Base-by-base conservation (phyloP, 2,329 filamentous ascomycete species). In the Claviceps sp. region DNA sequence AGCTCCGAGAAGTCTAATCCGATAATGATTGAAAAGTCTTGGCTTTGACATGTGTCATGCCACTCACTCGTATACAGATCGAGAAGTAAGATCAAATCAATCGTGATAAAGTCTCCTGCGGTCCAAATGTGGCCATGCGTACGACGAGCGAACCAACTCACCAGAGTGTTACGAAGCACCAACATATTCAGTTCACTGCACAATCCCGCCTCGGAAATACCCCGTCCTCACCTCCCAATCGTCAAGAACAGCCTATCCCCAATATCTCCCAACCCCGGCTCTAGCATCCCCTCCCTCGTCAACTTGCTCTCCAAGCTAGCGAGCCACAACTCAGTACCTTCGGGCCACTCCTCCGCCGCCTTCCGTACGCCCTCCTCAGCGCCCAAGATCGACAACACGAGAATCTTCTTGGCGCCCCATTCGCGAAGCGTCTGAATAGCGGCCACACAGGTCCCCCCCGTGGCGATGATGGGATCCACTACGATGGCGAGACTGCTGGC, bases 391-490 rank as follows among this genome's bases (percentile, higher is more conserved):
- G 80, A 78, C 30, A 95, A 70, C 42, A 95, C 79, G 43, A 95
- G 70, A 52, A 97, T 82, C 54, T 79, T 77, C 70, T 84, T 77
- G n/a, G 89, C 88, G 30, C 91, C 91, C 90, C 91, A 97, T 64
- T 97, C 90, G 51, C 77, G 79, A 54, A 97, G 73, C 0, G 88
- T 89, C 63, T 93, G 86, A 63, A 97, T 94, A 5, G 91, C 91
- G 0, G 91, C 91, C 34, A 82, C 84, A 54, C 87, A 87, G 2
- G 91, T 97, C 1, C 88, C 89, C 40, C 91, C 91, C 0, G 93
- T 97, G 1, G 91, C 93, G 63, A 97, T 94, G 59, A 97, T 81
- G 3, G 91, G 93, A 64, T 97, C 91, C 47, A 95, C 79, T 51
- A 96, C 73, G 63, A 96, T 86, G 54, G 89, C 89, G 13, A 95